phyloP scores from a whole-genome alignment of 768 basidiomycete species.

The Hericium coralloides region DNA sequence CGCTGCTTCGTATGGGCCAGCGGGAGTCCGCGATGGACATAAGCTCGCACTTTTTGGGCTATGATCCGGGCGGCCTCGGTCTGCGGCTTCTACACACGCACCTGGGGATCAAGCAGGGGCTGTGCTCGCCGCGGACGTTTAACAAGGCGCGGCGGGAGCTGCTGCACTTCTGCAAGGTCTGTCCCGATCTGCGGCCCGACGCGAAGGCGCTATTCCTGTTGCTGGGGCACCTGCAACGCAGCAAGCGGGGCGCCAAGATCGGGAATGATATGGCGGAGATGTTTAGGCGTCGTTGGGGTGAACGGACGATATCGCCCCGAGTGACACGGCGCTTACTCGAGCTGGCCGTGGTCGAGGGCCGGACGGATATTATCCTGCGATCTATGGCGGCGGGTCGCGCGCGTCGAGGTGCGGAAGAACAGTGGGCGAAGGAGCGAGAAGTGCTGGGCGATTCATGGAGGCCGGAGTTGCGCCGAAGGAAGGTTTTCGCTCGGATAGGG shows the following conservation, averaged over 20 bases:
- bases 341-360: constrained; percentile 58
- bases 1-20: constrained; percentile 10
- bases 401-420: neutral
- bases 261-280: constrained; percentile 35
- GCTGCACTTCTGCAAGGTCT: constrained; percentile 21
- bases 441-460: constrained; percentile 4
- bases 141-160: constrained; percentile 11
- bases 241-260: constrained; percentile 44
- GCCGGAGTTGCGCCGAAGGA: neutral
- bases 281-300: constrained; percentile 51
- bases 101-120: constrained; percentile 2
- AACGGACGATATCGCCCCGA: constrained; percentile 40
- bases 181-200: constrained; percentile 45
- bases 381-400: constrained; percentile 4
- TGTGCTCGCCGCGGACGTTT: neutral
- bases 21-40: constrained; percentile 5
- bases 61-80: constrained; percentile 1
- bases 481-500: neutral
- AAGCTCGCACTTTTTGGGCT: constrained; percentile 2
- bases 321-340: constrained; percentile 51
- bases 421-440: constrained; percentile 7
- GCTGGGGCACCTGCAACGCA: constrained; percentile 40
- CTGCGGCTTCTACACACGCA: constrained; percentile 11
- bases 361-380: constrained; percentile 35
- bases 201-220: constrained; percentile 52